These are phyloP conservation scores for Dimocarpus longan DNA, from an alignment of 345 rosid species.

Conservation along the genomic window DNA sequence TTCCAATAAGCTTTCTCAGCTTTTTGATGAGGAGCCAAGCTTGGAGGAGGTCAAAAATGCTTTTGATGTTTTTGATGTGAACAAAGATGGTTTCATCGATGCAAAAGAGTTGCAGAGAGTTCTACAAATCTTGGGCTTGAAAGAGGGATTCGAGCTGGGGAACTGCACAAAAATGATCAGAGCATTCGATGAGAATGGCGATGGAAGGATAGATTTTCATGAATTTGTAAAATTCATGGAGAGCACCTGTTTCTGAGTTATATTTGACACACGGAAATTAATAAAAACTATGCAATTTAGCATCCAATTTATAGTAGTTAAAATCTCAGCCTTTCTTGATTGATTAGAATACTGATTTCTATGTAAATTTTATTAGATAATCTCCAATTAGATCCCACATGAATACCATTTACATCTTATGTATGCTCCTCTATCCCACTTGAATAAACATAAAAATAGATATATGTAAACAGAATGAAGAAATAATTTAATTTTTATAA, in stretches of 20 bases:
- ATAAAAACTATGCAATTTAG: not conserved
- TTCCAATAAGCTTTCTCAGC: slow-evolving; percentile 43
- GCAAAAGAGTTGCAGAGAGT: slow-evolving; percentile 74
- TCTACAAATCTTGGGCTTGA: slow-evolving; percentile 50
- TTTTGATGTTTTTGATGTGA: slow-evolving; percentile 78
- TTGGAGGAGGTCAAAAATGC: slow-evolving; percentile 73
- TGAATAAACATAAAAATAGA: not conserved
- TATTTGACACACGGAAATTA: not conserved
- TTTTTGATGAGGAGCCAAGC: slow-evolving; percentile 87
- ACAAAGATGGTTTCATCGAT: slow-evolving; percentile 78
- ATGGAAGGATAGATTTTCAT: slow-evolving; percentile 64
- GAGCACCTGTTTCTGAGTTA: slow-evolving; percentile 45
- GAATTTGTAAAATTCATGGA: slow-evolving; percentile 83
- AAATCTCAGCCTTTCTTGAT: not conserved
- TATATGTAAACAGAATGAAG: not conserved
- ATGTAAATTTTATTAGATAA: not conserved
- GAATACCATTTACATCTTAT: not conserved
- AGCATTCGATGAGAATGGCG: slow-evolving; percentile 55
- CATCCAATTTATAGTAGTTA: not conserved
- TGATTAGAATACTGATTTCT: not conserved
- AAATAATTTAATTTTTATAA: not conserved
- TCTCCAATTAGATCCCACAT: not conserved
- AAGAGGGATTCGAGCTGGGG: slow-evolving; percentile 44
- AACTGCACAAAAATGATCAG: slow-evolving; percentile 69
- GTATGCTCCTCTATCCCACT: not conserved